Evolutionary conservation across 305 asterid genomes (phyloP).

Genomic region (Fraxinus angustifolia): DNA sequence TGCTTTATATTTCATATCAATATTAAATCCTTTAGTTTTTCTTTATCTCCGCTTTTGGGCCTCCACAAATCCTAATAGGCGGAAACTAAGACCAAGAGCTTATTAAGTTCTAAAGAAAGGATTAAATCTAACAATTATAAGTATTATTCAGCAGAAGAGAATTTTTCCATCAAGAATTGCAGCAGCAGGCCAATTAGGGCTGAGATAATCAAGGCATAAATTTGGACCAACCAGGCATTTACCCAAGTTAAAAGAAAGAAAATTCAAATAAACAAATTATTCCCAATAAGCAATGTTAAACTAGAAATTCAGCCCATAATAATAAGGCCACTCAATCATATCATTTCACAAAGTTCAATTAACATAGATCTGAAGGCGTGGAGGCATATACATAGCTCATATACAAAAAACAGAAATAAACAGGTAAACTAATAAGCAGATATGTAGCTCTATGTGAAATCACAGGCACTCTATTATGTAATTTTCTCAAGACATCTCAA

Average conservation of each 20-base stretch:
- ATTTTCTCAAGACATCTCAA: not conserved
- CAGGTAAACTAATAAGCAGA: conserved; percentile 7
- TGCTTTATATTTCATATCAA: not conserved
- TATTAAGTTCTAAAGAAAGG: not conserved
- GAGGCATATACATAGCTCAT: not conserved
- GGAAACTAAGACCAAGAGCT: not conserved
- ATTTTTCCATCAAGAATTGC: not conserved
- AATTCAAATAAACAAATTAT: not conserved
- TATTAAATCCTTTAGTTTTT: not conserved
- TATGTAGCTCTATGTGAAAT: conserved; percentile 10
- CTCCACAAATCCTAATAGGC: not conserved
- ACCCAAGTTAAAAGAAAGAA: not conserved
- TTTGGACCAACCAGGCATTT: not conserved
- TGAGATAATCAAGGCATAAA: not conserved
- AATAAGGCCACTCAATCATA: not conserved
- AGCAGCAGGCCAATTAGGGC: not conserved
- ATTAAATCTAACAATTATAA: not conserved
- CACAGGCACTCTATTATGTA: not conserved
- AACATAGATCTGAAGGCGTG: not conserved
- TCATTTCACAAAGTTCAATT: not conserved
- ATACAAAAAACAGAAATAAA: not conserved
- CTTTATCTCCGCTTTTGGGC: not conserved
- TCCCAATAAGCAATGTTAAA: not conserved
- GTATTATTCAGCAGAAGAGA: not conserved
- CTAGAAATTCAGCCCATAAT: not conserved